Percentiles rank a stretch among this genome's conserved stretches.
Evolutionary conservation across 768 basidiomycete species (phyloP).

Genomic region (Tylopilus sp.): DNA sequence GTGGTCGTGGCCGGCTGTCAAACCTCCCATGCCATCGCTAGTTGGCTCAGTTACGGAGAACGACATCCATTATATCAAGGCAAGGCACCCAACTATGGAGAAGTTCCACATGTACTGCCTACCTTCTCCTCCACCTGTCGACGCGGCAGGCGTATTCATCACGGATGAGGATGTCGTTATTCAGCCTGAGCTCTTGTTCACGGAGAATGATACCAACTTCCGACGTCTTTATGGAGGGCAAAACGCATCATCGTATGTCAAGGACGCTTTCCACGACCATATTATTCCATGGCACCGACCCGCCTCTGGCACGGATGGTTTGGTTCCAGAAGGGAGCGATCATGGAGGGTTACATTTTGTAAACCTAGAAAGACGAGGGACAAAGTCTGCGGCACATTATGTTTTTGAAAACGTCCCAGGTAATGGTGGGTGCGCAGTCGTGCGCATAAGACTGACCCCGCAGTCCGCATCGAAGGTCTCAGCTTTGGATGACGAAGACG

Average conservation of each 20-base stretch:
- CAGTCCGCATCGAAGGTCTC: conserved; percentile 67
- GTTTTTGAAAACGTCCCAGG: conserved; percentile 82
- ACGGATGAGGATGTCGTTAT: conserved; percentile 57
- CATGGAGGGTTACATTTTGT: conserved; percentile 46
- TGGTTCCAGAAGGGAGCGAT: no score
- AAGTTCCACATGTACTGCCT: conserved; percentile 84
- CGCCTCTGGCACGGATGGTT: conserved; percentile 18
- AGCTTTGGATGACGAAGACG: conserved; percentile 80
- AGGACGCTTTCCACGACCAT: conserved; percentile 98
- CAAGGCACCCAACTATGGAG: conserved; percentile 70
- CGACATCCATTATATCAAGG: conserved; percentile 61
- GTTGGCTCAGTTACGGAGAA: conserved; percentile 46
- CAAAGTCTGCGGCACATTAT: conserved; percentile 94
- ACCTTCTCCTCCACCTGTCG: conserved; percentile 88
- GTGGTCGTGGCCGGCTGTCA: conserved; percentile 88
- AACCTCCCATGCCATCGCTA: conserved; percentile 63
- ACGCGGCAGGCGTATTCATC: conserved; percentile 60
- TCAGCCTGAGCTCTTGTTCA: conserved; percentile 86
- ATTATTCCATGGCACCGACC: conserved; percentile 85
- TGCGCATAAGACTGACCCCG: conserved; percentile 89
- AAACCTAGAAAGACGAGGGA: conserved; percentile 84
- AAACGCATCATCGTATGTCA: conserved; percentile 81
- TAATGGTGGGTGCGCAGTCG: conserved; percentile 91
- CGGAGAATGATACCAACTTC: conserved; percentile 98
- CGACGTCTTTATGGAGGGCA: conserved; percentile 83